Conservation (phyloP, 2,329 filamentous ascomycete species). For the Microthyrium microscopicum region DNA sequence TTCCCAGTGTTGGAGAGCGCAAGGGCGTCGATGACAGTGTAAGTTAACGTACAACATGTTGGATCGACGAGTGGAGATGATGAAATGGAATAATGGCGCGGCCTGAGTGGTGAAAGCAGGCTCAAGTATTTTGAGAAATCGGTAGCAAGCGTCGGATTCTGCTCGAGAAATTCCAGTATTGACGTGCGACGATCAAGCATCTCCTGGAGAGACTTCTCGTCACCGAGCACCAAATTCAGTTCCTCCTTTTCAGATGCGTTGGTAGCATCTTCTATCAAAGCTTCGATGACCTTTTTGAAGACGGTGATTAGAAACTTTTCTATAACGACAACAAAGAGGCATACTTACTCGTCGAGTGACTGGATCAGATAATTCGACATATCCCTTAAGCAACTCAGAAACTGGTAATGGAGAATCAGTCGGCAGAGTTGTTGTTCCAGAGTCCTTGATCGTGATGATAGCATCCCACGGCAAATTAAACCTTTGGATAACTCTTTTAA, state of each 20-base stretch:
- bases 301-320: too few relatives aligned
- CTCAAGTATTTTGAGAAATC: slow-evolving; percentile 50
- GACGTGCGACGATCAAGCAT: slow-evolving; percentile 10
- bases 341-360: too few relatives aligned
- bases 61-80: slow-evolving; percentile 50
- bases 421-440: slow-evolving; percentile 53
- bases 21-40: slow-evolving; percentile 40
- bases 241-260: too few relatives aligned
- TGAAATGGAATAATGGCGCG: slow-evolving; percentile 67
- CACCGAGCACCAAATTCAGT: too few relatives aligned
- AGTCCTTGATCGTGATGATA: slow-evolving; percentile 39
- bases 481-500: slow-evolving; percentile 44
- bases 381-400: slow-evolving; percentile 47
- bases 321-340: too few relatives aligned
- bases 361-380: slow-evolving; percentile 57
- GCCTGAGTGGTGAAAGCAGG: slow-evolving; percentile 60
- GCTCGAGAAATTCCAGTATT: slow-evolving; percentile 12
- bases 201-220: too few relatives aligned
- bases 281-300: too few relatives aligned
- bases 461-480: slow-evolving; percentile 57
- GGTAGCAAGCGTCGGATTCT: slow-evolving; percentile 9
- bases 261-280: too few relatives aligned
- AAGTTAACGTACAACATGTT: slow-evolving; percentile 46
- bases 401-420: slow-evolving; percentile 43
- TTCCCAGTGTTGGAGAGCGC: slow-evolving; percentile 20